Conservation (phyloP, 305 asterid species). For the Lippia alba region DNA sequence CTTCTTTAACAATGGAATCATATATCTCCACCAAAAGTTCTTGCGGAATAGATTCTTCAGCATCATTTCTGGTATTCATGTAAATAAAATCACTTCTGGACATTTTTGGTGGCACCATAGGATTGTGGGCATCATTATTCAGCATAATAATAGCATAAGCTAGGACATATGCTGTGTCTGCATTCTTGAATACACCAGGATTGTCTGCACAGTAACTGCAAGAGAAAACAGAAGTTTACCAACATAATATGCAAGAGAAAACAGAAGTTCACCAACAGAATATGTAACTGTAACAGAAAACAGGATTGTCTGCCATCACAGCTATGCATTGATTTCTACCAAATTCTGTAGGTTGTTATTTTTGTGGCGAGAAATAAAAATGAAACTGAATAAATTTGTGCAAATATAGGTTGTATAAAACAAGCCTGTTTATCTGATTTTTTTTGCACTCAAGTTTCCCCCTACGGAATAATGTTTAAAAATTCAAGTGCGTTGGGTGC, state of each 20-base stretch:
- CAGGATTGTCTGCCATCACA: constrained; percentile 24
- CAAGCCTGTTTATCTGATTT: constrained; percentile 2
- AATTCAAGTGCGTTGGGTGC: constrained; percentile 11
- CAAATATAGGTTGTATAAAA: not conserved
- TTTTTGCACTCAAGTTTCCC: constrained; percentile 15
- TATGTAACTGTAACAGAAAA: constrained; percentile 71
- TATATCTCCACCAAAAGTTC: constrained; percentile 92
- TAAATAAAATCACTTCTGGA: constrained; percentile 85
- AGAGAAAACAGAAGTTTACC: constrained; percentile 37
- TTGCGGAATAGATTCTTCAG: constrained; percentile 78
- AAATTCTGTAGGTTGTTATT: not conserved
- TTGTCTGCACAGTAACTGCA: constrained; percentile 91
- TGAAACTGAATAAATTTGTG: not conserved
- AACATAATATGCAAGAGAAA: constrained; percentile 54
- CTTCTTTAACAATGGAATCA: constrained; percentile 87
- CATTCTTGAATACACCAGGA: constrained; percentile 91
- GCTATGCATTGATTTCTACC: too few relatives aligned
- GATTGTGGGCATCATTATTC: constrained; percentile 89
- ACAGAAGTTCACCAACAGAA: constrained; percentile 32
- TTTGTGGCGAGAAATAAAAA: constrained; percentile 11
- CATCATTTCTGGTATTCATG: constrained; percentile 65
- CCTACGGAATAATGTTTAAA: constrained; percentile 16
- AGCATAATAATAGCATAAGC: constrained; percentile 94
- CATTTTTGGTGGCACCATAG: constrained; percentile 84
- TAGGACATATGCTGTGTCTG: constrained; percentile 93